Base-by-base conservation (phyloP, 768 basidiomycete genomes). In the Rhizopogon vinicolor region DNA sequence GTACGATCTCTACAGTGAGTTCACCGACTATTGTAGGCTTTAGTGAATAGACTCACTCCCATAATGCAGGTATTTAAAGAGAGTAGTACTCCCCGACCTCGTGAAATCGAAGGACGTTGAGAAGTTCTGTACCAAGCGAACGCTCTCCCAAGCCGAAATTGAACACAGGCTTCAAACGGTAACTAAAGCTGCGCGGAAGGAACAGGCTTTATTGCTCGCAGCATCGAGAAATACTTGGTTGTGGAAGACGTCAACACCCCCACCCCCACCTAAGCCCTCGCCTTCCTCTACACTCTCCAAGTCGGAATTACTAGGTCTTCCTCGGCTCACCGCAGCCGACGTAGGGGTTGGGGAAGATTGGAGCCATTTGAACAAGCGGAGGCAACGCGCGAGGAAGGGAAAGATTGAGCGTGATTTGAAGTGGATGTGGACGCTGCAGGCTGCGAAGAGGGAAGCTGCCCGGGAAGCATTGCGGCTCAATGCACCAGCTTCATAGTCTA, bases 1-100 rank as follows among this genome's bases (percentile, higher is more conserved):
- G 67, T 87, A 46, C 76, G 80, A 18, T 87, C 86, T 13, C 70
- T 84, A 53, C 71, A 63, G 86, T 81, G 54, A 44, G 75, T 70
- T 18, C 19, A 16, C 13, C 16, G 18, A 37, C 42, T 44, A 8
- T 16, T 41, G 14, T 18, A n/a, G 18, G 13, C 19, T 31, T 14
- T 4, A 22, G 3, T 44, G 39, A 40, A 44, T 22, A 18, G 18
- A 16, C 51, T 10, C 31, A 44, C 52, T 33, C 52, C 35, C 14
- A n/a, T 35, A 22, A 29, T 14, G 12, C 54, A 86, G 85, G 28
- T 85, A 81, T 61, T 66, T 88, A 41, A 87, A 86, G 65, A 72
- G 61, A 18, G 65, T 72, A 13, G 70, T 87, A 6, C 72, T 88
- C 1, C 76, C 76, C 1, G 69, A 75, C 12, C 71, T 87, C 22